Percentiles rank a stretch among this genome's conserved stretches.
Conservation (phyloP, 2,329 filamentous ascomycete genomes). For the Elsinoe fawcettii region DNA sequence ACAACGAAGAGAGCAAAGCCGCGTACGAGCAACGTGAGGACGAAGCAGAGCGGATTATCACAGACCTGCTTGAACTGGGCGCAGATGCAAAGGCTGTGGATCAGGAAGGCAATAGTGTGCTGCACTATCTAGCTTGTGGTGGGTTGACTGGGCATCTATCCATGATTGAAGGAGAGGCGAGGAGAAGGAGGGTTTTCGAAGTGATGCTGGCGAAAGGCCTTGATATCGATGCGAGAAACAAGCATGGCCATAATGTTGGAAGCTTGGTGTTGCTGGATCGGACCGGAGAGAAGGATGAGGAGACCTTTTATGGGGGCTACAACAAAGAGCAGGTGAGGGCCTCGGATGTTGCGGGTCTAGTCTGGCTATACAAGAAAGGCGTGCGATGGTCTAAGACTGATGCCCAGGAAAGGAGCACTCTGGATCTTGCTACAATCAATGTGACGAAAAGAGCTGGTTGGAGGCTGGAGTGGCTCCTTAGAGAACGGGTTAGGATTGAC, state of each 20-base stretch:
- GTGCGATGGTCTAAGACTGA: neutral
- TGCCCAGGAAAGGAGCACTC: neutral
- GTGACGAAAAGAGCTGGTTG: neutral
- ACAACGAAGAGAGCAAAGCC: neutral
- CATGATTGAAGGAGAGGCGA: neutral
- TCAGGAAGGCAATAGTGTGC: neutral
- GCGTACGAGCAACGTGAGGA: neutral
- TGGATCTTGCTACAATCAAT: neutral
- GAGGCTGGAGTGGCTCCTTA: neutral
- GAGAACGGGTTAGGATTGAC: neutral
- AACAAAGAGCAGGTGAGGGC: neutral
- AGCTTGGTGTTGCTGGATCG: neutral
- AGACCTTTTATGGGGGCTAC: neutral
- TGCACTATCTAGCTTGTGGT: neutral
- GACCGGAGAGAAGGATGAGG: neutral
- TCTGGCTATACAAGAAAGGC: neutral
- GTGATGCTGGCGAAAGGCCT: neutral
- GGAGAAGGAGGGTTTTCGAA: neutral
- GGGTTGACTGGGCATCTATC: neutral
- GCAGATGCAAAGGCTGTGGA: neutral
- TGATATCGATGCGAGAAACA: neutral
- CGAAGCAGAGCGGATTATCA: neutral
- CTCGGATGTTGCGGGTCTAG: neutral
- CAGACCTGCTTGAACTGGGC: neutral
- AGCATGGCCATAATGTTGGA: neutral